Base-by-base conservation (phyloP, 495 filamentous ascomycete species). In the Halenospora varia region DNA sequence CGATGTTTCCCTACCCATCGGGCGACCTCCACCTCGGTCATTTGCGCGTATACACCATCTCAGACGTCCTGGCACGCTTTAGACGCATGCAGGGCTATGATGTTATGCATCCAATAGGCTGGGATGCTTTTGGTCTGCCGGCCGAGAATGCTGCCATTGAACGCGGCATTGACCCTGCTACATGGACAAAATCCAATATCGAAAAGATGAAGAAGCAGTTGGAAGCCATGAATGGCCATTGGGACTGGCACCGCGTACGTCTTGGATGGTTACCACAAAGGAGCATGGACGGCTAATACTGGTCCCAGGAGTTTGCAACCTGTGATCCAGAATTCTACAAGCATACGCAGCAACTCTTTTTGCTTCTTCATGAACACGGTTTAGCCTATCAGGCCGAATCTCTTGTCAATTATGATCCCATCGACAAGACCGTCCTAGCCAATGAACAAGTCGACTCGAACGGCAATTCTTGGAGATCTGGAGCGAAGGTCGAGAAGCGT, bases 61-160 rank as follows among this genome's bases (percentile, higher is more conserved):
- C 90, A 39, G 91, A 96, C 72, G 87, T 91, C 2, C 71, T 96
- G 25, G 83, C 90, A 15, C 79, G 91, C 13, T 95, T 87, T 63
- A 83, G 86, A 62, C 81, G 79, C 9, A 87, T 96, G 77, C 82
- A 84, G 52, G 91, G 91, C 2, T 75, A 84, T 66, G 72, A 88
- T 51, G 90, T 96, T 25, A 68, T 95, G 20, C 82, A 94, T 51
- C 91, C 91, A 24, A 95, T 96, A 83, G 91, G 90, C 2, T 96
- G 91, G 91, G 91, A 96, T 77, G 90, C 89, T 18, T 95, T 96
- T 68, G 91, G 91, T 2, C 74, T 96, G 42, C 91, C 91, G 9
- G 91, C 91, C 35, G 91, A 96, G 73, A 96, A 96, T 73, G 91
- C 91, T 17, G 91, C 91, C n/a, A 92, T 96, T 57, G 89, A 95